Conservation (phyloP, 78 protist species). For the Pigoraptor vietnamica region DNA sequence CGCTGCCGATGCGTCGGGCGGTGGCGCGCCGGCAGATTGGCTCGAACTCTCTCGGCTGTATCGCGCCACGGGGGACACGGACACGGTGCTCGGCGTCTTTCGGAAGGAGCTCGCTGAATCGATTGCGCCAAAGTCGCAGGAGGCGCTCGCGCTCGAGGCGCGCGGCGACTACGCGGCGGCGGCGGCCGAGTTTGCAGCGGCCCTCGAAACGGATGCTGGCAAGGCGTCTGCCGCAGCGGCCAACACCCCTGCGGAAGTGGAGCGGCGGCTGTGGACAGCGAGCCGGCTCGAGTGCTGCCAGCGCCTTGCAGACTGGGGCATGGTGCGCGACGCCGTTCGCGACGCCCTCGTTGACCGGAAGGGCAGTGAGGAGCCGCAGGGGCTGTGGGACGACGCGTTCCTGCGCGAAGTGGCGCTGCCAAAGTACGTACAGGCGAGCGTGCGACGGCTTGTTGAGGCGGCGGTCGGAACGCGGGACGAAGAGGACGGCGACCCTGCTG, state of each 20-base stretch:
- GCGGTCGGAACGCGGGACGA: too few relatives aligned
- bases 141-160: background rate
- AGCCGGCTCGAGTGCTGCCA: background rate
- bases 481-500: too few relatives aligned
- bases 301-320: background rate
- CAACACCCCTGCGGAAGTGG: background rate
- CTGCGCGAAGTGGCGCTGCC: too few relatives aligned
- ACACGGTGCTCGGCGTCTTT: background rate
- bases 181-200: background rate
- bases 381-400: background rate
- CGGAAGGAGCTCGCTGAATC: background rate
- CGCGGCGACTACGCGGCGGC: background rate
- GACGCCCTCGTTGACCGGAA: background rate
- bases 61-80: background rate
- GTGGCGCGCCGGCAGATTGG: background rate
- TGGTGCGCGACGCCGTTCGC: background rate
- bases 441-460: too few relatives aligned
- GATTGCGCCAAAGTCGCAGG: background rate
- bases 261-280: background rate
- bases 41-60: background rate
- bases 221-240: background rate
- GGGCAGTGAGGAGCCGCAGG: background rate
- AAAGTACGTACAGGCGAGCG: too few relatives aligned
- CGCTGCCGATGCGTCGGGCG: background rate
- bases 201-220: background rate